These are phyloP conservation scores for Pseudozyma hubeiensis DNA, from an alignment of 1,284 basidiomycete genomes.

Conservation along the genomic window DNA sequence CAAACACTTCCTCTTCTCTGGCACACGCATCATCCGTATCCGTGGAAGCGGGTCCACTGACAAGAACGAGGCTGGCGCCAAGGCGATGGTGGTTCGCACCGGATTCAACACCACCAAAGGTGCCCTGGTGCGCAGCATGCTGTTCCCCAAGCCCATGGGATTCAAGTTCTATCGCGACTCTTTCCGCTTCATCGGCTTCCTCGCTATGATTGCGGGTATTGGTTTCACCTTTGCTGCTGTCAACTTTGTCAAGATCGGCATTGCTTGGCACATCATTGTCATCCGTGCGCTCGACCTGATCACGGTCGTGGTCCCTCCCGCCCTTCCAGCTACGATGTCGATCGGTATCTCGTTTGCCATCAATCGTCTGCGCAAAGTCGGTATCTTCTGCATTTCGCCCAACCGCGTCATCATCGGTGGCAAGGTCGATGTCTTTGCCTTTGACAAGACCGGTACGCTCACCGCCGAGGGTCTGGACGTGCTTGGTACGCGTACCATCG, in stretches of 20 bases:
- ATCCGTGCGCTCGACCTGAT: constrained; percentile 95
- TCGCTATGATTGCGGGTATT: constrained; percentile 85
- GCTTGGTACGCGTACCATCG: constrained; percentile 72
- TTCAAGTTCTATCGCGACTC: constrained; percentile 95
- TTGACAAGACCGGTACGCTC: constrained; percentile 98
- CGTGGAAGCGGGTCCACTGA: constrained; percentile 71
- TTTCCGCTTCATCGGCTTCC: constrained; percentile 92
- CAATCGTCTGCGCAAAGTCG: constrained; percentile 83
- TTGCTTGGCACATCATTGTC: constrained; percentile 86
- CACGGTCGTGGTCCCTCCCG: constrained; percentile 97
- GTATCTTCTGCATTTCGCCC: constrained; percentile 97
- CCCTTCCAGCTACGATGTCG: constrained; percentile 94
- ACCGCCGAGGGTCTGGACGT: constrained; percentile 99
- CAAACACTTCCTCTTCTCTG: constrained; percentile 89
- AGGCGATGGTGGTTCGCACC: constrained; percentile 90
- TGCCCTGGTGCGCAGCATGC: constrained; percentile 93
- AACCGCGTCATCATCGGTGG: constrained; percentile 95
- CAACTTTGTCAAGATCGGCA: constrained; percentile 88
- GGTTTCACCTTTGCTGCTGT: constrained; percentile 78
- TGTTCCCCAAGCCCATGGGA: constrained; percentile 98
- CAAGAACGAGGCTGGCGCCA: constrained; percentile 71
- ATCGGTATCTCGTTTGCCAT: constrained; percentile 98
- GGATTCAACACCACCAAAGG: constrained; percentile 99
- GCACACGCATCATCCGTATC: constrained; percentile 92
- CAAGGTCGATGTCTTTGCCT: constrained; percentile 97